These are phyloP conservation scores for Paraglomus occultum DNA, from an alignment of 192 early-diverging fungal species.

Conservation along the genomic window DNA sequence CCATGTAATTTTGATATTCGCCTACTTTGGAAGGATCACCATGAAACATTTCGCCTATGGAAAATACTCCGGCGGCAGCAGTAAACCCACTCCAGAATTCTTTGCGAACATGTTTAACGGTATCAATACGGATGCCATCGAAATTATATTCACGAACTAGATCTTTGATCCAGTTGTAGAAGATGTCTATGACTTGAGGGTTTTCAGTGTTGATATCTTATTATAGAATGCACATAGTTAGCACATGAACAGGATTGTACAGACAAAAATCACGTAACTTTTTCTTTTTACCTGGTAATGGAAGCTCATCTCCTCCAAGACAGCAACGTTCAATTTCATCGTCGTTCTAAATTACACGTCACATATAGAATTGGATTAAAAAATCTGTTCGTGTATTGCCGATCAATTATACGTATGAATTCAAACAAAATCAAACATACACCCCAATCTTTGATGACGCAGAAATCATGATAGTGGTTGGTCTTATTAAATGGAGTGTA, in stretches of 20 bases:
- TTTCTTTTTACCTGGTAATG: slow-evolving; percentile 32
- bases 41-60: slow-evolving; percentile 34
- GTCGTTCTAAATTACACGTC: neutral
- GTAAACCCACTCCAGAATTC: slow-evolving; percentile 42
- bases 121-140: slow-evolving; percentile 49
- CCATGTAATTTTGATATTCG: slow-evolving; percentile 27
- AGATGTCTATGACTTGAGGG: slow-evolving; percentile 22
- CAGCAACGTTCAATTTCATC: slow-evolving; percentile 36
- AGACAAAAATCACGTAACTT: slow-evolving; percentile 16
- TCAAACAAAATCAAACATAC: neutral
- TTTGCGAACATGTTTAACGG: slow-evolving; percentile 42
- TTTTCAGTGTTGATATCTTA: slow-evolving; percentile 42
- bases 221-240: slow-evolving; percentile 19
- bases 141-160: slow-evolving; percentile 34
- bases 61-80: slow-evolving; percentile 35
- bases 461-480: slow-evolving; percentile 6
- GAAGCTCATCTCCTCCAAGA: slow-evolving; percentile 3
- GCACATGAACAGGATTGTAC: neutral
- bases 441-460: neutral
- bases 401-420: too few relatives aligned
- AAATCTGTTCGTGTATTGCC: too few relatives aligned
- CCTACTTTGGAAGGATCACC: slow-evolving; percentile 20
- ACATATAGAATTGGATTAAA: too few relatives aligned
- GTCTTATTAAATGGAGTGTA: slow-evolving; percentile 7
- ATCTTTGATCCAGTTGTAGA: slow-evolving; percentile 31